phyloP scores from a whole-genome alignment of 1,139 yeast species.

The Diutina pseudorugosa region DNA sequence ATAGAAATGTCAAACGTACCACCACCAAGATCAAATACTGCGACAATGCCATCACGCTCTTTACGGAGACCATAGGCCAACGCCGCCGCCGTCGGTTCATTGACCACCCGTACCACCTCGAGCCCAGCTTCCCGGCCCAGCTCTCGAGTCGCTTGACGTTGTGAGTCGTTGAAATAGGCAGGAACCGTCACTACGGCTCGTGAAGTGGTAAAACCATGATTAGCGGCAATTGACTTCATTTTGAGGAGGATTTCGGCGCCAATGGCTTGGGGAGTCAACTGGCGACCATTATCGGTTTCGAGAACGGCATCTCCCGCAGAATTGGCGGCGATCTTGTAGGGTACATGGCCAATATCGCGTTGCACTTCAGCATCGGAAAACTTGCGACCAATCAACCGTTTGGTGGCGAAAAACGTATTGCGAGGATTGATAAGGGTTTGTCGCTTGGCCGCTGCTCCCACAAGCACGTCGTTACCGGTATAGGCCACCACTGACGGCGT shows the following conservation, averaged over 20 bases:
- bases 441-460: slow-evolving; percentile 56
- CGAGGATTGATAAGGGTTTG: slow-evolving; percentile 55
- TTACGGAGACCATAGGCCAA: slow-evolving; percentile 63
- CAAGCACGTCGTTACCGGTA: slow-evolving; percentile 26
- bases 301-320: slow-evolving; percentile 56
- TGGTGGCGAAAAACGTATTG: slow-evolving; percentile 66
- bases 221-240: slow-evolving; percentile 47
- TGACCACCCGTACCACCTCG: slow-evolving; percentile 56
- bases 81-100: slow-evolving; percentile 79
- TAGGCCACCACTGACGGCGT: slow-evolving; percentile 68
- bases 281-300: slow-evolving; percentile 22
- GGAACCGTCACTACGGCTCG: slow-evolving; percentile 74
- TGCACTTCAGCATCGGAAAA: slow-evolving; percentile 55
- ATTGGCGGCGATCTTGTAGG: slow-evolving; percentile 42
- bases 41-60: slow-evolving; percentile 47
- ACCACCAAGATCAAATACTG: slow-evolving; percentile 76
- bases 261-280: slow-evolving; percentile 44
- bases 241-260: slow-evolving; percentile 39
- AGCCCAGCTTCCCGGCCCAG: slow-evolving; percentile 60
- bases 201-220: slow-evolving; percentile 28
- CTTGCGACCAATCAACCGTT: slow-evolving; percentile 59
- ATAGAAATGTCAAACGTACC: slow-evolving; percentile 78
- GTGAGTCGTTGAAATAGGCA: slow-evolving; percentile 70
- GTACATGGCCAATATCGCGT: slow-evolving; percentile 40
- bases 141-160: slow-evolving; percentile 64